Conservation (phyloP, 2,329 filamentous ascomycete species). For the Didymosphaeria variabile region DNA sequence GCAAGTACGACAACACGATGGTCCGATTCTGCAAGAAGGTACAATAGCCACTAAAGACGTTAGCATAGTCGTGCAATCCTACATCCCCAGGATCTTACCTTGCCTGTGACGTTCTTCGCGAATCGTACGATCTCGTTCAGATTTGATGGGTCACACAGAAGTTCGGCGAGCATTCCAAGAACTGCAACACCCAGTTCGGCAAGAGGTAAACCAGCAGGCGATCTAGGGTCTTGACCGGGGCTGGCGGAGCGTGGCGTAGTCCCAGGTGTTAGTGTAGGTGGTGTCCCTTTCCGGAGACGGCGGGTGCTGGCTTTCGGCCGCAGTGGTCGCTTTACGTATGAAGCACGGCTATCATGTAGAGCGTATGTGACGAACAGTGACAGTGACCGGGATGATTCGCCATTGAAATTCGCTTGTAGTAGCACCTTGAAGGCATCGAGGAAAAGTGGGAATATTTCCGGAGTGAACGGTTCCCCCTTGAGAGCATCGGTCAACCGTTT, state of each 20-base stretch:
- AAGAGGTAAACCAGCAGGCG: slow-evolving; percentile 58
- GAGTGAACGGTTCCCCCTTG: slow-evolving; percentile 81
- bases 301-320: slow-evolving; percentile 45
- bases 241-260: slow-evolving; percentile 44
- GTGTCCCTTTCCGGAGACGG: slow-evolving; percentile 41
- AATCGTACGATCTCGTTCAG: slow-evolving; percentile 81
- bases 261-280: slow-evolving; percentile 38
- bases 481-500: slow-evolving; percentile 89
- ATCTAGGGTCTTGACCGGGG: slow-evolving; percentile 32
- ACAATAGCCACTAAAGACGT: slow-evolving; percentile 78
- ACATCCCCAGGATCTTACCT: slow-evolving; percentile 63
- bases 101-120: slow-evolving; percentile 92
- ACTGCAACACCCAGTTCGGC: slow-evolving; percentile 78
- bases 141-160: slow-evolving; percentile 79
- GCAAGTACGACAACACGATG: slow-evolving; percentile 82
- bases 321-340: slow-evolving; percentile 46
- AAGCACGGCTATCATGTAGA: slow-evolving; percentile 71
- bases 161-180: slow-evolving; percentile 77
- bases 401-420: slow-evolving; percentile 80
- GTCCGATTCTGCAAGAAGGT: slow-evolving; percentile 87
- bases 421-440: slow-evolving; percentile 81
- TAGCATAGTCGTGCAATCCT: slow-evolving; percentile 29
- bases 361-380: slow-evolving; percentile 94
- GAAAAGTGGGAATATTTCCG: slow-evolving; percentile 78
- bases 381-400: slow-evolving; percentile 84